Percentiles rank a stretch among this genome's conserved stretches.
These are phyloP conservation scores for Pythium folliculosum DNA, from an alignment of 352 stramenopile genomes.

Conservation along the genomic window DNA sequence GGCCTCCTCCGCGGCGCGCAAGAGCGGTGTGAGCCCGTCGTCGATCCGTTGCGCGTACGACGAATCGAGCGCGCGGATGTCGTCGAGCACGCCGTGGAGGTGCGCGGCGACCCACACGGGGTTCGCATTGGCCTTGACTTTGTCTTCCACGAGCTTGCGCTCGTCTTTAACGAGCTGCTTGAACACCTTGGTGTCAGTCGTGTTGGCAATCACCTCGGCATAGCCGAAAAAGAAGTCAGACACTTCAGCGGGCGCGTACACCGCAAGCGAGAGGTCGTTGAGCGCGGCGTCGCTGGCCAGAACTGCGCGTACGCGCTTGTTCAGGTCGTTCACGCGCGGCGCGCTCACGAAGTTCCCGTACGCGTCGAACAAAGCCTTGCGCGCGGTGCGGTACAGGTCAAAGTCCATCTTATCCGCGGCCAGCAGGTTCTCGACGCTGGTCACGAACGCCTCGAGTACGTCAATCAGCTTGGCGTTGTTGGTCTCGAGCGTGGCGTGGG, in stretches of 20 bases:
- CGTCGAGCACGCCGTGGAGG: neutral
- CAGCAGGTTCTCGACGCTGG: neutral
- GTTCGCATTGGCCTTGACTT: neutral
- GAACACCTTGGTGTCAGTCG: neutral
- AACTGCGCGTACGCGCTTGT: no score
- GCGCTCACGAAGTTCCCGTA: neutral
- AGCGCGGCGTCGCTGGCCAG: neutral
- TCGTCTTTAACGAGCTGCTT: neutral
- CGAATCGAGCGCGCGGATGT: neutral
- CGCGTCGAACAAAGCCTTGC: neutral
- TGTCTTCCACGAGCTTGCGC: neutral
- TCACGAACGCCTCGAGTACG: neutral
- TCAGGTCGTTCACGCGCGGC: neutral
- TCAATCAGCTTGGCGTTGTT: neutral
- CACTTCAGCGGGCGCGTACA: neutral
- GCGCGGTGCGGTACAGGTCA: neutral
- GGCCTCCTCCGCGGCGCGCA: neutral
- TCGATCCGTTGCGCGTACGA: no score
- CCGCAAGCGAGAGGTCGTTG: neutral
- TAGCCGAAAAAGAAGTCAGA: neutral
- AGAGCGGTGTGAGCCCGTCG: neutral
- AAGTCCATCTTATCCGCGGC: neutral
- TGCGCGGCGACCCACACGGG: neutral
- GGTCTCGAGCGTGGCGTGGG: neutral
- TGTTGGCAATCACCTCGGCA: neutral